Conservation (phyloP, 2,329 filamentous ascomycete genomes). For the Cryphonectria carpinicola region DNA sequence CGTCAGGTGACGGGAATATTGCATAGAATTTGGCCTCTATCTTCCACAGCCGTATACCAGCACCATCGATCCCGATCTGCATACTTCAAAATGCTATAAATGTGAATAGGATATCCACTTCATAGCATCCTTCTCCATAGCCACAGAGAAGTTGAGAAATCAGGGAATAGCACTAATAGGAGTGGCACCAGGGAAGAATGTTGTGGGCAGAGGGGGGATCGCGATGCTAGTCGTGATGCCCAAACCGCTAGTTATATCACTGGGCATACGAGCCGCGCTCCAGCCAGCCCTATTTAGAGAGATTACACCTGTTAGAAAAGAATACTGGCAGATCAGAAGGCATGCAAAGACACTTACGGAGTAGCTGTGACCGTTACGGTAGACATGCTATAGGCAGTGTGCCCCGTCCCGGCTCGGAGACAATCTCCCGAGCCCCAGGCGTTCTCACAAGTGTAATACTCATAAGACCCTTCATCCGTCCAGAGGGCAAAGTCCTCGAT, state of each 20-base stretch:
- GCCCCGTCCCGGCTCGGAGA: slow-evolving; percentile 2
- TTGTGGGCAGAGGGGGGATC: slow-evolving; percentile 7
- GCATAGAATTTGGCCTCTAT: background rate
- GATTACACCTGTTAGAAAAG: background rate
- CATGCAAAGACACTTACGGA: background rate
- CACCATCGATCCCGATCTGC: background rate
- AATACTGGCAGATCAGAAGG: no score
- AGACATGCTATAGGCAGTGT: slow-evolving; percentile 4
- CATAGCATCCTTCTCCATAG: background rate
- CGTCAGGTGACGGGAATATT: background rate
- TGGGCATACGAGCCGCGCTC: slow-evolving; percentile 16
- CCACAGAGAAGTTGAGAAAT: slow-evolving; percentile 11
- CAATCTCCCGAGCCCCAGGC: slow-evolving; percentile 6
- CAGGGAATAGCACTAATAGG: slow-evolving; percentile 9
- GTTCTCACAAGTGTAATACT: slow-evolving; percentile 8
- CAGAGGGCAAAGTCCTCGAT: background rate
- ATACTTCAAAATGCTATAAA: background rate
- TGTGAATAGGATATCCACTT: background rate
- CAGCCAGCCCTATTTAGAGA: background rate
- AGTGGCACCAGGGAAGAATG: slow-evolving; percentile 3
- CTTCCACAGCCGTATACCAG: background rate
- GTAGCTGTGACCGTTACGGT: slow-evolving; percentile 4
- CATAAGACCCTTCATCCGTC: slow-evolving; percentile 6
- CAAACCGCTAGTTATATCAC: slow-evolving; percentile 22
- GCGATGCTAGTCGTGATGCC: slow-evolving; percentile 20